These are phyloP conservation scores for Alternaria longipes DNA, from an alignment of 2,329 filamentous ascomycete genomes.

Conservation along the genomic window DNA sequence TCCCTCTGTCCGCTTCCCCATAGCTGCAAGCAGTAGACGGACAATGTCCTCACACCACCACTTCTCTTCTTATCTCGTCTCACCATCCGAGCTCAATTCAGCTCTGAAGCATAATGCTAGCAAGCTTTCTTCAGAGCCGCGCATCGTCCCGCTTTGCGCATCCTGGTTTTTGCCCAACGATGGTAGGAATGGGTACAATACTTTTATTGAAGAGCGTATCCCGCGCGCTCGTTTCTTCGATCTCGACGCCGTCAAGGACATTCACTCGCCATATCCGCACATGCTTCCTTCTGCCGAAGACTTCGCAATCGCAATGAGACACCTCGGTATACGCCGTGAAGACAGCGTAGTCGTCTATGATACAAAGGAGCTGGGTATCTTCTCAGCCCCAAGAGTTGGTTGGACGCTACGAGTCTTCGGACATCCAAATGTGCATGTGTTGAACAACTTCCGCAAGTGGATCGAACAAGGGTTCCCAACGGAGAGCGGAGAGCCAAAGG, in stretches of 20 bases:
- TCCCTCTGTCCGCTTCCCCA: conserved; percentile 20
- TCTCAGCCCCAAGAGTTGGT: conserved; percentile 89
- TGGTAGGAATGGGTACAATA: conserved; percentile 78
- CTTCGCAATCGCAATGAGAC: conserved; percentile 88
- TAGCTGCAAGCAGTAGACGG: conserved; percentile 24
- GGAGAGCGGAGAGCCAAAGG: conserved; percentile 75
- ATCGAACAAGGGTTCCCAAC: conserved; percentile 82
- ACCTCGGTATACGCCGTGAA: conserved; percentile 84
- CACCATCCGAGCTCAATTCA: conserved; percentile 80
- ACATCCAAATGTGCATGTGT: conserved; percentile 83
- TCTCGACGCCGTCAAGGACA: conserved; percentile 89
- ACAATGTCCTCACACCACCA: conserved; percentile 43
- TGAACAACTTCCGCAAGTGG: conserved; percentile 98
- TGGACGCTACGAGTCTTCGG: conserved; percentile 95
- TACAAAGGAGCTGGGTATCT: conserved; percentile 87
- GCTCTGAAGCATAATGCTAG: conserved; percentile 85
- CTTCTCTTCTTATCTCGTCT: conserved; percentile 85
- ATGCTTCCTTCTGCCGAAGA: conserved; percentile 87
- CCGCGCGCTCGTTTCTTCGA: conserved; percentile 95
- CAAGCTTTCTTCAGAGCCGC: conserved; percentile 80
- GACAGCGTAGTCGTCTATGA: conserved; percentile 96
- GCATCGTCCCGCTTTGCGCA: conserved; percentile 88
- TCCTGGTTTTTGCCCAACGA: conserved; percentile 98
- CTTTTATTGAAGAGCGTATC: conserved; percentile 84
- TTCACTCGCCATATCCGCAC: conserved; percentile 88